Evolutionary conservation across 2,329 filamentous ascomycete genomes (phyloP), one percentile per base, ranked within the genome.

Genomic region (Aspergillus fischeri): DNA sequence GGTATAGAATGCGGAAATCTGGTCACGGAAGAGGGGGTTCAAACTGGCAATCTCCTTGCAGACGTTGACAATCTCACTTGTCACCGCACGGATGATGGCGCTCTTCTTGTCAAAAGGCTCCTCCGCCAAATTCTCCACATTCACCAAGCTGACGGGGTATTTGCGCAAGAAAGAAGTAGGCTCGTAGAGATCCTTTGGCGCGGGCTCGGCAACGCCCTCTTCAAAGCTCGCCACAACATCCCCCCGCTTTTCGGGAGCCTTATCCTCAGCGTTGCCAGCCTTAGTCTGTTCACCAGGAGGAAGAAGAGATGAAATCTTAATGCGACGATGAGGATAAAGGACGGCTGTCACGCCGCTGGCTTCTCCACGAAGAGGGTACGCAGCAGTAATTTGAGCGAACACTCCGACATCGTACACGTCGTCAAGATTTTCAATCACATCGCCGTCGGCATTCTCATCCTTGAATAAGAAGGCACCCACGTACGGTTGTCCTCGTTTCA

Each of bases 161-260:
- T 92, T 92, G 69, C 88, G 89, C 52, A 99, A 78, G 80, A 97
- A 97, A 0, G 92, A 88, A 0, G 92, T 96, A 10, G 92, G 91
- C 69, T 96, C 92, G 70, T 93, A 93, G 63, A 86, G 62, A 80
- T 86, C 72, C 69, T 77, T 72, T 51, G 78, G 75, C 11, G 69
- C 81, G 75, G 80, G 71, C 53, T 89, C 85, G 3, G 89, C 83
- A 4, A 83, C 81, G 21, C 82, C 82, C 78, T 99, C 94, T 74
- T 99, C 94, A 62, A 99, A 97, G 77, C 92, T 97, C 1, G 94
- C 93, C 44, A 97, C 93, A 7, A 97, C 91, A 72, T 97, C 94
- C 3, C 93, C 94, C 74, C 91, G 90, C 75, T 89, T 91, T 62
- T 92, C 88, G 6, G 78, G 65, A 11, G 82, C 63, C 59, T 85